A percentile compares a stretch with the other conserved stretches of the same genome.
Evolutionary conservation across 2,329 filamentous ascomycete species (phyloP).

Genomic region (Pseudogymnoascus sp.): DNA sequence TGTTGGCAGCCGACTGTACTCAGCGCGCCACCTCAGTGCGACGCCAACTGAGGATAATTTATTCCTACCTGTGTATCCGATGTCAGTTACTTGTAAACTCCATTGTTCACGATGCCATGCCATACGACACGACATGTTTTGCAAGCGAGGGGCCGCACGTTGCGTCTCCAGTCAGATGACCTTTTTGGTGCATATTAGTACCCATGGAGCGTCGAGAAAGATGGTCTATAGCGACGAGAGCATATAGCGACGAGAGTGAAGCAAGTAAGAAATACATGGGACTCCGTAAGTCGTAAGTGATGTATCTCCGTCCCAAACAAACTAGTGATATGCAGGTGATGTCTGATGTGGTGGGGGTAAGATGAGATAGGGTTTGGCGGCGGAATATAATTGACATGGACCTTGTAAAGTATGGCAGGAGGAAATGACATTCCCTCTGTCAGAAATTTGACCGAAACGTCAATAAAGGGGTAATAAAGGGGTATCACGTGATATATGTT

Average conservation of each 20-base stretch:
- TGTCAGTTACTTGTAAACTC: not conserved
- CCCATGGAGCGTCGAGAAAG: not conserved
- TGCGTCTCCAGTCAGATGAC: not conserved
- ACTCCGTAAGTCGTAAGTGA: too few relatives aligned
- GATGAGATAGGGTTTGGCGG: not conserved
- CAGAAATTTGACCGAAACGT: not conserved
- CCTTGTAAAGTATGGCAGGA: not conserved
- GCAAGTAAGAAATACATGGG: not conserved
- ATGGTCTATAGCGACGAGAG: too few relatives aligned
- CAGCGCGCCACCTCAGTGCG: not conserved
- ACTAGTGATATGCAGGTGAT: not conserved
- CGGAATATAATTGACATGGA: not conserved
- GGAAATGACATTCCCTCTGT: not conserved
- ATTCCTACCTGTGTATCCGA: not conserved
- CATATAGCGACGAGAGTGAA: not conserved
- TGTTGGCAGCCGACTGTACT: not conserved
- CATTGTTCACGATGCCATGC: not conserved
- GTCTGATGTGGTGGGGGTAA: not conserved
- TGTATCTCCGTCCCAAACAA: not conserved
- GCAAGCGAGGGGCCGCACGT: not conserved
- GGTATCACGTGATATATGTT: not conserved
- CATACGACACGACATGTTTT: not conserved
- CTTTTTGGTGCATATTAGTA: not conserved
- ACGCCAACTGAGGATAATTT: not conserved
- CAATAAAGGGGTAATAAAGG: not conserved